Evolutionary conservation across 129 eudicot genomes (phyloP).

Genomic region (Smallanthus sonchifolius): DNA sequence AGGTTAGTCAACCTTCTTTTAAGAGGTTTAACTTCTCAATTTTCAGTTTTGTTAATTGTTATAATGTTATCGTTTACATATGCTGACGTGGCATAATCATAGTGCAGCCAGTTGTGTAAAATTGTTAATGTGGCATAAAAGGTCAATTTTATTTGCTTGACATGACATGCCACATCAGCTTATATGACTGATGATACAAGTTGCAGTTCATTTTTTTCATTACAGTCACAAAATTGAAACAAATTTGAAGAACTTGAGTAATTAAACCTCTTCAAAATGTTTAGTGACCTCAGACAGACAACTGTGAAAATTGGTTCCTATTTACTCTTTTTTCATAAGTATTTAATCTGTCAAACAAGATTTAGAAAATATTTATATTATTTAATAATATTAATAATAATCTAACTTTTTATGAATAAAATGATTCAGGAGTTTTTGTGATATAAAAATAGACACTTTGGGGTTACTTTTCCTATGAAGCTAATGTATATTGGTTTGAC

Average conservation of each 20-base stretch:
- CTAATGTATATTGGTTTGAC: not conserved
- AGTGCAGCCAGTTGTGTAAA: not conserved
- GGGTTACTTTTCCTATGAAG: not conserved
- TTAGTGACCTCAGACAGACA: not conserved
- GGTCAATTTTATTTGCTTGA: not conserved
- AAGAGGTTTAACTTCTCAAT: not conserved
- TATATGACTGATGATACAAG: not conserved
- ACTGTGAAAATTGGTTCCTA: not conserved
- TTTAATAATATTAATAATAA: not conserved
- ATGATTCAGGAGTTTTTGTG: not conserved
- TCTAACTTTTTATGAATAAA: not conserved
- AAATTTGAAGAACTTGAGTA: not conserved
- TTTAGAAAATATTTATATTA: not conserved
- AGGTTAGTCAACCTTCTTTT: not conserved
- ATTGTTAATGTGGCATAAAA: not conserved
- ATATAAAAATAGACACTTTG: not conserved
- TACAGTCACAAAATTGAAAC: not conserved
- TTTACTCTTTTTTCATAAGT: not conserved
- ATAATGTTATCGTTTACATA: not conserved
- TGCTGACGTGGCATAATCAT: not conserved
- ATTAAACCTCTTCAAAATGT: not conserved
- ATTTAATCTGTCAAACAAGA: not conserved
- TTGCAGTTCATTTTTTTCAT: not conserved
- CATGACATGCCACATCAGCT: not conserved
- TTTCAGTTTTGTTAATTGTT: not conserved